Evolutionary conservation across 306 rosid genomes (phyloP).

Genomic region (Astragalus glycyphyllos): DNA sequence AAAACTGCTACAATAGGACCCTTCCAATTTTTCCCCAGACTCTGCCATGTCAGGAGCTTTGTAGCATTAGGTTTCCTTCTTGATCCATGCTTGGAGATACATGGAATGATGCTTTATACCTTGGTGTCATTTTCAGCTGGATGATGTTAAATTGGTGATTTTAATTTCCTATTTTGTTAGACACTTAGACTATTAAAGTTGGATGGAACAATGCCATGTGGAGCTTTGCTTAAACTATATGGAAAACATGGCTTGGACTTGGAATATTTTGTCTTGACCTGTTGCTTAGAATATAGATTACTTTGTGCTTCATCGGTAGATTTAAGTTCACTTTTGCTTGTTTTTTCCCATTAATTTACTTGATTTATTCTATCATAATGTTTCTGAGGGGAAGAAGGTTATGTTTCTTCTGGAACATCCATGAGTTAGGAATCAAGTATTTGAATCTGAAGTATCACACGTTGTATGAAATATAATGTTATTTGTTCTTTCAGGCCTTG

Average conservation of each 20-base stretch:
- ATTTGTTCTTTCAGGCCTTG: slow-evolving; percentile 67
- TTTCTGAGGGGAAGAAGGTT: slow-evolving; percentile 20
- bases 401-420: slow-evolving; percentile 26
- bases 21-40: neutral
- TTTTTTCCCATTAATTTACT: slow-evolving; percentile 10
- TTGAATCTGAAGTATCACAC: slow-evolving; percentile 27
- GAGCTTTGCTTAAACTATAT: slow-evolving; percentile 14
- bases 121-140: slow-evolving; percentile 35
- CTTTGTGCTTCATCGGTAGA: neutral
- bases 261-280: slow-evolving; percentile 18
- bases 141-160: slow-evolving; percentile 14
- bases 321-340: slow-evolving; percentile 17
- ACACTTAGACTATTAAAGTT: neutral
- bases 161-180: neutral
- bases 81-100: slow-evolving; percentile 17
- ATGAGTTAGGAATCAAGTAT: slow-evolving; percentile 37
- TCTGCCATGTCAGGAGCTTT: neutral
- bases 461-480: slow-evolving; percentile 28
- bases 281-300: slow-evolving; percentile 15
- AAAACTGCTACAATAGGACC: neutral
- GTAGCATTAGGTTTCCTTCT: neutral
- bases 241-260: slow-evolving; percentile 25
- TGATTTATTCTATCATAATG: slow-evolving; percentile 16
- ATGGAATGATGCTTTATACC: slow-evolving; percentile 10
- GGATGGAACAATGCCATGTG: slow-evolving; percentile 13